phyloP scores from a whole-genome alignment of 306 rosid genomes.

The Styphnolobium japonicum region DNA sequence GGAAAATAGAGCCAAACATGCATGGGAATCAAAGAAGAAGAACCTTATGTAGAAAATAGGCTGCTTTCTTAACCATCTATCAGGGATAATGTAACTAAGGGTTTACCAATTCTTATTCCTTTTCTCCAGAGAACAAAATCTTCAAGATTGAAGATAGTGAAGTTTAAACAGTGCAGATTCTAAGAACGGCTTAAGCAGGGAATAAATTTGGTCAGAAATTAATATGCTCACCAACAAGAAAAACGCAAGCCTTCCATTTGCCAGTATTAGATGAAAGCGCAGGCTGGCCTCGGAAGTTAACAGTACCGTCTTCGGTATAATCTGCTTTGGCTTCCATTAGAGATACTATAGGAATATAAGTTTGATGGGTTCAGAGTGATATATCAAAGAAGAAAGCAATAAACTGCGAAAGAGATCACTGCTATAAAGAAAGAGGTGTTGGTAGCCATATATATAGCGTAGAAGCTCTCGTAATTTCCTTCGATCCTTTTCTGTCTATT shows the following conservation, averaged over 20 bases:
- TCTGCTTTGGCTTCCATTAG: slow-evolving; percentile 67
- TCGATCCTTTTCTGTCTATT: no score
- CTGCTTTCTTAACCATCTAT: not conserved
- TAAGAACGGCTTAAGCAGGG: not conserved
- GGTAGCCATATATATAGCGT: not conserved
- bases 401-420: not conserved
- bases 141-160: not conserved
- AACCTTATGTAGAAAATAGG: not conserved
- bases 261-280: slow-evolving; percentile 78
- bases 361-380: not conserved
- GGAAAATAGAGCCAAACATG: not conserved
- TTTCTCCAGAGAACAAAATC: not conserved
- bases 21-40: not conserved
- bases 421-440: not conserved
- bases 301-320: slow-evolving; percentile 73
- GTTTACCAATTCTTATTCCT: not conserved
- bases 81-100: not conserved
- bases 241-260: slow-evolving; percentile 96
- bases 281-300: slow-evolving; percentile 77
- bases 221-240: slow-evolving; percentile 71
- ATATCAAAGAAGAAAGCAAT: not conserved
- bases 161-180: not conserved
- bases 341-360: not conserved
- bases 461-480: no score
- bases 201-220: not conserved